Base-by-base conservation (phyloP, 2,329 filamentous ascomycete species). In the Neurospora crassa region DNA sequence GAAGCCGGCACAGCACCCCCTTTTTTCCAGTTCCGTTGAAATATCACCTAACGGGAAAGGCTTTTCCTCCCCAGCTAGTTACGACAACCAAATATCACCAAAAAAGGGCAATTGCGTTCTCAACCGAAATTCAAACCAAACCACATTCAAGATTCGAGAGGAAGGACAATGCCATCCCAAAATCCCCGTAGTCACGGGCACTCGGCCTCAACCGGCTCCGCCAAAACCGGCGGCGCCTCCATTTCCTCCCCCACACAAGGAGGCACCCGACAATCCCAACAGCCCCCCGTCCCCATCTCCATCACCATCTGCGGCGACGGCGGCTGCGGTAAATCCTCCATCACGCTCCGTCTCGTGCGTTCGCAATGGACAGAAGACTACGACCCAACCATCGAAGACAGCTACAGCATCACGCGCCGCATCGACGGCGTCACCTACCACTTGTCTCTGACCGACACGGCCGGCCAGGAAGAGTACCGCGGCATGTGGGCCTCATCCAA, bases 281-380 rank as follows among this genome's bases (percentile, higher is more conserved):
- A 81, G 70, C 79, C 80, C 11, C 84, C 86, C 0, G 81, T 88
- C 20, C 87, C 87, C 73, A 89, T 91, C 78, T 86, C 89, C 74
- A 93, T 95, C 78, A 95, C 92, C 71, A 92, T 96, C 80, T 95
- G 92, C 82, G 92, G 92, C 79, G 92, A 95, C 79, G 92, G 92
- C 78, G 92, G 92, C 73, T 93, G 91, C 79, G 91, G 91, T 78
- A 96, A 96, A 83, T 94, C 91, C 2, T 93, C 91, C 75, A 94
- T 96, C 78, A 95, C 92, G 18, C 84, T 96, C 72, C 91, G 92
- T 69, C 88, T 96, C 59, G 92, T 96, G 70, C 89, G 91, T 77
- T 92, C 90, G 73, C 89, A 92, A 82, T 96, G 92, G 92, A 95
- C 91, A 8, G 90, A 90, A 76, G 92, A 94, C 80, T 93, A 93